Conservation (phyloP, 345 rosid genomes). For the Euphorbia tirucalli region DNA sequence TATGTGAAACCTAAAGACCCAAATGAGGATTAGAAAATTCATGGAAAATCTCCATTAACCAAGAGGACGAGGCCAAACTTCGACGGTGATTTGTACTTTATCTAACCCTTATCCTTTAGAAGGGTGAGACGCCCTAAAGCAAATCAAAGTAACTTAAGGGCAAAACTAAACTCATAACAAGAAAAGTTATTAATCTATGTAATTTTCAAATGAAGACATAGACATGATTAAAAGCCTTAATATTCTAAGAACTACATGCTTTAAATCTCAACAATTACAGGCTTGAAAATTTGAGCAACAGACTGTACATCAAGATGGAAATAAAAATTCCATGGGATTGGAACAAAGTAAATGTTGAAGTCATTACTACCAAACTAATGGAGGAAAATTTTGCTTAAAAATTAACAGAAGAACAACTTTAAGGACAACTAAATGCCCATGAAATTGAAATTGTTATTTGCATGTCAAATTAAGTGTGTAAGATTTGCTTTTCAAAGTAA, state of each 20-base stretch:
- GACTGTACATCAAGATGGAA: neutral
- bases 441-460: neutral
- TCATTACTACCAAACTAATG: conserved; percentile 3
- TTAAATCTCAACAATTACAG: neutral
- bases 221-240: neutral
- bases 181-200: neutral
- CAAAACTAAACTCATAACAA: neutral
- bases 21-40: neutral
- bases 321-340: neutral
- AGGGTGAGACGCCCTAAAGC: too few relatives aligned
- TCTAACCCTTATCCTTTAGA: neutral
- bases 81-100: neutral
- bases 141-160: too few relatives aligned
- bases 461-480: neutral
- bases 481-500: neutral
- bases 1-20: too few relatives aligned
- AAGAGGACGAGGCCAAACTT: neutral
- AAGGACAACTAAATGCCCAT: neutral
- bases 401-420: neutral
- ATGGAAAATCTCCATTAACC: conserved; percentile 1
- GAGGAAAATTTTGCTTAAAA: neutral
- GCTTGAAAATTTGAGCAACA: neutral
- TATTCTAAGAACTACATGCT: neutral
- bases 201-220: neutral
- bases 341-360: too few relatives aligned